Evolutionary conservation across 2,329 filamentous ascomycete genomes (phyloP).

Genomic region (Diaporthe longicolla): DNA sequence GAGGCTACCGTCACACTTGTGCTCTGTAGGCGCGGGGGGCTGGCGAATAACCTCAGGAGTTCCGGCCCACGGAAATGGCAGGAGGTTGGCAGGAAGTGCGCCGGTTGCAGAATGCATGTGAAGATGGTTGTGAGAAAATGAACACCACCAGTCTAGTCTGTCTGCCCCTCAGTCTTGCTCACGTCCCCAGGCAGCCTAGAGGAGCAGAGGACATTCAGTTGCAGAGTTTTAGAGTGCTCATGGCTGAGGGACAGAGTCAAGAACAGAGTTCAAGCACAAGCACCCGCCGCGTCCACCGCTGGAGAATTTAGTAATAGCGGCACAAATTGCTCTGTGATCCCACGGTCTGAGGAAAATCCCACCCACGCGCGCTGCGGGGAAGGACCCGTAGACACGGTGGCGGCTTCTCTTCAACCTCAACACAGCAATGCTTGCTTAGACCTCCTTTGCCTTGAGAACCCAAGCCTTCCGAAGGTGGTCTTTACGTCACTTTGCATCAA

Average conservation of each 20-base stretch:
- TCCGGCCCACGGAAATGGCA: background rate
- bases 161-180: background rate
- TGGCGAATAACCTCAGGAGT: background rate
- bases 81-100: background rate
- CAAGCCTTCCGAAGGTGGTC: background rate
- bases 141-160: background rate
- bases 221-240: background rate
- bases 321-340: background rate
- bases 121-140: background rate
- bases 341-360: background rate
- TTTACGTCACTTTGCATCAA: conserved; percentile 20
- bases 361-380: conserved; percentile 23
- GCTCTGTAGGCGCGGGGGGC: background rate
- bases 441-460: background rate
- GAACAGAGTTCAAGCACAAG: too few species aligned
- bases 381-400: background rate
- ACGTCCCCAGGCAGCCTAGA: too few species aligned
- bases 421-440: conserved; percentile 6
- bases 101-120: background rate
- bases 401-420: background rate
- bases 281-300: background rate
- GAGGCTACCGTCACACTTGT: conserved; percentile 7
- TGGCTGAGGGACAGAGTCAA: too few species aligned
- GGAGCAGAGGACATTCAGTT: too few species aligned
- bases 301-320: background rate